These are phyloP conservation scores for Phytopythium mirpurense DNA, from an alignment of 352 stramenopile species.

Conservation along the genomic window DNA sequence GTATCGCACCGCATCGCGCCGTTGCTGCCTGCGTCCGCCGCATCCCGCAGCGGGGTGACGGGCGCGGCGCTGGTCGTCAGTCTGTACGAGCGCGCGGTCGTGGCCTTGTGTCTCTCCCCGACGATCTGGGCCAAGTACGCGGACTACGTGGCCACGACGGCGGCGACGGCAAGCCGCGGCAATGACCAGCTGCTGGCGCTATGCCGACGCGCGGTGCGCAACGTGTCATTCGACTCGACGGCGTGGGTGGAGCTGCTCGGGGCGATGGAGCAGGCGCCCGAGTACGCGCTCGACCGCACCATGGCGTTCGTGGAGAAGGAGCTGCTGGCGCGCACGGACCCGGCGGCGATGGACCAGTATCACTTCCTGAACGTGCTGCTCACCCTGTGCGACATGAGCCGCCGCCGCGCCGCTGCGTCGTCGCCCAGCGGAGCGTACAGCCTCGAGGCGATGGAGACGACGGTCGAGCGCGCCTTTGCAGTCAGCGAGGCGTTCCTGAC, in stretches of 20 bases:
- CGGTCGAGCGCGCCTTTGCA: conserved; percentile 24
- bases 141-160: conserved; percentile 19
- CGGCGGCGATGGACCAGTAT: conserved; percentile 47
- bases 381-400: conserved; percentile 36
- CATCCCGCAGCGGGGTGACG: conserved; percentile 3
- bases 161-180: not conserved
- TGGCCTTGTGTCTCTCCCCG: conserved; percentile 48
- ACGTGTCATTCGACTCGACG: conserved; percentile 60
- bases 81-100: conserved; percentile 52
- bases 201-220: conserved; percentile 38
- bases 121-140: conserved; percentile 56
- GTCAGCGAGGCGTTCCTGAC: conserved; percentile 28
- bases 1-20: conserved; percentile 40
- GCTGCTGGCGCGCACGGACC: conserved; percentile 23
- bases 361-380: conserved; percentile 46
- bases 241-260: conserved; percentile 53
- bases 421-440: conserved; percentile 6
- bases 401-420: conserved; percentile 15
- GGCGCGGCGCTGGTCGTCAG: conserved; percentile 25
- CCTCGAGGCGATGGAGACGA: conserved; percentile 12
- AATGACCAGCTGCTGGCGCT: conserved; percentile 14
- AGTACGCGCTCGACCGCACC: conserved; percentile 11
- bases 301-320: conserved; percentile 17
- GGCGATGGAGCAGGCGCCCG: conserved; percentile 30
- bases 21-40: conserved; percentile 15